Percentiles rank a stretch among this genome's conserved stretches.
phyloP scores from a whole-genome alignment of 2,329 filamentous ascomycete genomes.

The Sporothrix pseudoabietina region DNA sequence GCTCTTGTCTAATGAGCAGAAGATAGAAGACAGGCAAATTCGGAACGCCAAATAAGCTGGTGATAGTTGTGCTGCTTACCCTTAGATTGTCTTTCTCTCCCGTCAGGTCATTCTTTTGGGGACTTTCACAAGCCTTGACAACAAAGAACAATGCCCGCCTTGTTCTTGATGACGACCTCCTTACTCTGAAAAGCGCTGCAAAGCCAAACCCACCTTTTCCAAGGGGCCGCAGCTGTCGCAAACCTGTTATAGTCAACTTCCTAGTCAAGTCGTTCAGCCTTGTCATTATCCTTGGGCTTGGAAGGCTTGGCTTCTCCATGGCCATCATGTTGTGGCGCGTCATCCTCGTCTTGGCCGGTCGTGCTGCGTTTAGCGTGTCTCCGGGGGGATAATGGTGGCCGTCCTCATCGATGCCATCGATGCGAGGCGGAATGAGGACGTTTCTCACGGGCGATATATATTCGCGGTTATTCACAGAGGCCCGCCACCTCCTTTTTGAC shows the following conservation, averaged over 20 bases:
- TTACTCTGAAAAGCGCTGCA: constrained; percentile 1
- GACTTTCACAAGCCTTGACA: not conserved
- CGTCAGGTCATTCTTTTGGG: not conserved
- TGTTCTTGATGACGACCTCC: too few species aligned
- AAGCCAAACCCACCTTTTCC: constrained; percentile 5
- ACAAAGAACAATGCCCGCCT: not conserved
- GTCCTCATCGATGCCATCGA: not conserved
- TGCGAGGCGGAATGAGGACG: not conserved
- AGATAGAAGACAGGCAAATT: not conserved
- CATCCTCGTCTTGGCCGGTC: not conserved
- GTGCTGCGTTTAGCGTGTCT: not conserved
- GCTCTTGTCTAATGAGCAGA: not conserved
- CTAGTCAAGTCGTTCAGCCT: not conserved
- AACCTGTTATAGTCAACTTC: not conserved
- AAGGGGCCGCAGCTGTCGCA: not conserved
- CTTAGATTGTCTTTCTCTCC: not conserved
- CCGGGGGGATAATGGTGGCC: not conserved
- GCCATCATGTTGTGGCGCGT: not conserved
- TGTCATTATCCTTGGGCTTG: not conserved
- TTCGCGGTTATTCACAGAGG: not conserved
- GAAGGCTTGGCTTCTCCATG: not conserved
- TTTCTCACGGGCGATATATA: too few species aligned
- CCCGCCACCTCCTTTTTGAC: not conserved
- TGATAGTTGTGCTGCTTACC: not conserved
- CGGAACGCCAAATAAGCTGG: not conserved